Conservation (phyloP, 768 basidiomycete species). For the Lactifluus piperatus region DNA sequence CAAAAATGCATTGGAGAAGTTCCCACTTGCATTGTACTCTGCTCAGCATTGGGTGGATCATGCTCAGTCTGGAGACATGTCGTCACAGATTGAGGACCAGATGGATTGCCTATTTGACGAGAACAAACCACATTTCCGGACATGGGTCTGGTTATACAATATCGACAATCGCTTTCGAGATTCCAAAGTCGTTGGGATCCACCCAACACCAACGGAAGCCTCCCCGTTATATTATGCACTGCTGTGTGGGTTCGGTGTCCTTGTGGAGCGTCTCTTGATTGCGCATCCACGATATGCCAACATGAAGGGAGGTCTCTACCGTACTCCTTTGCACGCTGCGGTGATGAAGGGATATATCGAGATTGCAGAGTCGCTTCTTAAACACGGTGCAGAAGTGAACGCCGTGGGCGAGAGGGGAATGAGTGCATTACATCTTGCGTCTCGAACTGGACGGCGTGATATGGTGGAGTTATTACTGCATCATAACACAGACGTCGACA, state of each 20-base stretch:
- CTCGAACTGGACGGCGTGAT: not conserved
- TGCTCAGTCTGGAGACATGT: not conserved
- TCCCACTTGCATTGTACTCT: not conserved
- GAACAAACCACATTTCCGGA: not conserved
- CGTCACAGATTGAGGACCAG: not conserved
- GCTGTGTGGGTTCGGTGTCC: not conserved
- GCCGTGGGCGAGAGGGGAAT: fast-evolving
- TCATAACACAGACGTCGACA: not conserved
- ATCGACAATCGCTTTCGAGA: not conserved
- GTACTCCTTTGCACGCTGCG: not conserved
- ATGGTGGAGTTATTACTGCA: not conserved
- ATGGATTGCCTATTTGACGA: not conserved
- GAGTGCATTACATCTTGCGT: not conserved
- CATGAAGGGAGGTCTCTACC: not conserved
- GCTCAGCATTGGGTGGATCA: constrained; percentile 2
- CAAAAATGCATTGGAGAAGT: not conserved
- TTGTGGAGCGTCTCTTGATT: not conserved
- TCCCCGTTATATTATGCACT: not conserved
- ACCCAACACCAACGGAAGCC: not conserved
- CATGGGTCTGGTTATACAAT: constrained; percentile 6
- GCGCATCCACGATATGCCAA: not conserved
- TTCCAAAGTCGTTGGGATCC: not conserved
- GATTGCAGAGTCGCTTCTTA: not conserved
- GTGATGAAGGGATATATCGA: not conserved
- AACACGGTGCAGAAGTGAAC: not conserved